Evolutionary conservation across 495 filamentous ascomycete species (phyloP).

Genomic region (Neurospora tetraspora): DNA sequence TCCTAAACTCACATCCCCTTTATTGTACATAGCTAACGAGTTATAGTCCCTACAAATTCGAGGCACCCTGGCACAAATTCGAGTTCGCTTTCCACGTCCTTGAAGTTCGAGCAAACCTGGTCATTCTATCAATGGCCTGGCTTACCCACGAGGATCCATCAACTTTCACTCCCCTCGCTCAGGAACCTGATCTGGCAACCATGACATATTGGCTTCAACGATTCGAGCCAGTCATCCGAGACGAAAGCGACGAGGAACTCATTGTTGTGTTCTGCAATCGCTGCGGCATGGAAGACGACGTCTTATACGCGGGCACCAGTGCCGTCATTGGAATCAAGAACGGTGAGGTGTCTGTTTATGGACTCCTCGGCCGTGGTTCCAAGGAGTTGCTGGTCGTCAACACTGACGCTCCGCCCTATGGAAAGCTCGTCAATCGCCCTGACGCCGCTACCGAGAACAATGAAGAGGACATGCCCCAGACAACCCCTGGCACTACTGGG

Average conservation of each 20-base stretch:
- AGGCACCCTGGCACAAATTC: constrained; percentile 65
- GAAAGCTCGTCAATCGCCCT: constrained; percentile 15
- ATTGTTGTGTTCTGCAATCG: constrained; percentile 82
- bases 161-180: constrained; percentile 29
- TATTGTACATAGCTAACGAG: background rate
- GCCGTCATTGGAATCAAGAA: constrained; percentile 65
- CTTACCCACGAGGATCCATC: constrained; percentile 48
- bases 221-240: constrained; percentile 59
- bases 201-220: constrained; percentile 80
- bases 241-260: constrained; percentile 47
- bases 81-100: constrained; percentile 78
- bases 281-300: constrained; percentile 58
- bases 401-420: constrained; percentile 29
- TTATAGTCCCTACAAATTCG: constrained; percentile 42
- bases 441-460: background rate
- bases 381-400: constrained; percentile 60
- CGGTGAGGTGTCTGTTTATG: constrained; percentile 57
- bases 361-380: constrained; percentile 52
- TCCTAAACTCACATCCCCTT: background rate
- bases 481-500: background rate
- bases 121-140: constrained; percentile 88
- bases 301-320: constrained; percentile 81
- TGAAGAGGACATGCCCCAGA: background rate
- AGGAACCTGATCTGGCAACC: constrained; percentile 67
- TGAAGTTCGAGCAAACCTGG: constrained; percentile 52